These are phyloP conservation scores for Cardamine resedifolia DNA, from an alignment of 345 rosid genomes.

Conservation along the genomic window DNA sequence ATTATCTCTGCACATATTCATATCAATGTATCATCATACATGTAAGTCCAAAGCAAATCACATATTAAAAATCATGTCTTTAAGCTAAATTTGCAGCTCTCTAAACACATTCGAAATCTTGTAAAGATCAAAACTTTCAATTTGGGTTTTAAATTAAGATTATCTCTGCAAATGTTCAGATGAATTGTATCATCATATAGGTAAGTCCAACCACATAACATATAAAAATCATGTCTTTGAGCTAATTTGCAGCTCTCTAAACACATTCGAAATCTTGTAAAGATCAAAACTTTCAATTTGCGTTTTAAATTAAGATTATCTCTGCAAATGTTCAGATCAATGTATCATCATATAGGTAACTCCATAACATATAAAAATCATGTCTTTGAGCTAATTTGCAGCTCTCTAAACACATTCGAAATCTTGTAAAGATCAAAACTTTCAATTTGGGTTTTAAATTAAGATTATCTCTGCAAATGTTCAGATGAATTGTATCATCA, in stretches of 20 bases:
- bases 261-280: neutral
- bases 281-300: neutral
- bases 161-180: neutral
- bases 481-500: too few relatives aligned
- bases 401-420: neutral
- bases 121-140: neutral
- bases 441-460: too few relatives aligned
- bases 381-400: neutral
- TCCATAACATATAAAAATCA: neutral
- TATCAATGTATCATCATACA: slow-evolving; percentile 7
- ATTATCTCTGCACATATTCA: slow-evolving; percentile 58
- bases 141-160: neutral
- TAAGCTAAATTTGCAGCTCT: neutral
- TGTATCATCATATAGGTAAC: neutral
- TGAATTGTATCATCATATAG: neutral
- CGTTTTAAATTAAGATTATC: neutral
- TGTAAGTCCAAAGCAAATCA: neutral
- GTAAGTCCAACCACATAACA: neutral
- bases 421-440: neutral
- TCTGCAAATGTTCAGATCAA: neutral
- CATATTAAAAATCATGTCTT: neutral
- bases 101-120: neutral
- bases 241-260: neutral
- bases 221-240: neutral
- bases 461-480: too few relatives aligned